Evolutionary conservation across 2,329 filamentous ascomycete species (phyloP).

Genomic region (Alternaria metachromatica): DNA sequence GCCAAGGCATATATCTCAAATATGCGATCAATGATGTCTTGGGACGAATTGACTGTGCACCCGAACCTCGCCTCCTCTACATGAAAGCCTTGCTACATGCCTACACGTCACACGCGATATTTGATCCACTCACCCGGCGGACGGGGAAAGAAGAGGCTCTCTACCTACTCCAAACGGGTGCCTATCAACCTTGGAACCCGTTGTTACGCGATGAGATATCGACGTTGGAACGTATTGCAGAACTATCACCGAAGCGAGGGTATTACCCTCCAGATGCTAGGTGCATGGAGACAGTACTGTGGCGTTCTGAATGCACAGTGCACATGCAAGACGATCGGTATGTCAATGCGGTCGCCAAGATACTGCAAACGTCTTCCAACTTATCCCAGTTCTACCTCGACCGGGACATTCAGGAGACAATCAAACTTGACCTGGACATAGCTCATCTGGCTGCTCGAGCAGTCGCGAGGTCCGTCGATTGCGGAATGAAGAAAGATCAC

Average conservation of each 20-base stretch:
- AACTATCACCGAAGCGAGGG: constrained; percentile 46
- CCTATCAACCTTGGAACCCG: constrained; percentile 51
- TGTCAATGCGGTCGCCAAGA: constrained; percentile 14
- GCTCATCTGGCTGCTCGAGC: constrained; percentile 29
- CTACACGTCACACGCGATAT: constrained; percentile 62
- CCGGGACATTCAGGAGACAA: neutral
- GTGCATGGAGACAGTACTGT: constrained; percentile 39
- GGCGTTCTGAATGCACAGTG: constrained; percentile 35
- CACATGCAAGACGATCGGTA: constrained; percentile 45
- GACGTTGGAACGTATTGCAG: constrained; percentile 35
- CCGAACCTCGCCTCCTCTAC: constrained; percentile 63
- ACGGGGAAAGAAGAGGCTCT: constrained; percentile 69
- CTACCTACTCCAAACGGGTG: constrained; percentile 57
- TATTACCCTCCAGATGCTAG: constrained; percentile 37
- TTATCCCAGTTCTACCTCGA: constrained; percentile 15
- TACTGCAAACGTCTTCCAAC: constrained; percentile 17
- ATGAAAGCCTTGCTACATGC: constrained; percentile 67
- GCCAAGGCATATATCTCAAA: constrained; percentile 53
- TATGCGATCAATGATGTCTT: constrained; percentile 64
- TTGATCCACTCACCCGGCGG: constrained; percentile 62
- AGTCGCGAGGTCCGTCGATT: neutral
- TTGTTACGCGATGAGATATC: constrained; percentile 1
- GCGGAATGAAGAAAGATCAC: neutral
- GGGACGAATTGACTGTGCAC: constrained; percentile 63
- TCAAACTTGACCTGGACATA: neutral